Evolutionary conservation across 2,329 filamentous ascomycete species (phyloP), one percentile per base, ranked within the genome.

Genomic region (Colletotrichum truncatum): DNA sequence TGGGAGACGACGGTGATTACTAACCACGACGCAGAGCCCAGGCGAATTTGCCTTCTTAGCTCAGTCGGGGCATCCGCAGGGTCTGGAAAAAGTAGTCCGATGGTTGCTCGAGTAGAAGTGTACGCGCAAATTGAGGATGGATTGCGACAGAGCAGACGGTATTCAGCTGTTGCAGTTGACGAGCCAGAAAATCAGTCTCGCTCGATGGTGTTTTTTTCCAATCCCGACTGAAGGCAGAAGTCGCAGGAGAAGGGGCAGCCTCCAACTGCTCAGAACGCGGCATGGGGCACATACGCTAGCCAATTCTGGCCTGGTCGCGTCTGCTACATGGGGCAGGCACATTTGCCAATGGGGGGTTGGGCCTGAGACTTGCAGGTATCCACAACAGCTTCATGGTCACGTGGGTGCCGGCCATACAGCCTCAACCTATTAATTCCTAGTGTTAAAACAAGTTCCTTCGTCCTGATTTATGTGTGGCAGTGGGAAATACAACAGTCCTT

Each of bases 1-100:
- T 34, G 53, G 54, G 38, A 51, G 28, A 49, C 60, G 34, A 45
- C 39, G 43, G 30, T 64, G 41, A 64, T 64, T 64, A 64, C 41
- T 36, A 64, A 64, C 34, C 60, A 64, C 60, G 60, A 64, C 43
- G 54, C 60, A 64, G 60, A 59, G 54, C 60, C 54, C 60, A 51
- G 60, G 45, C 54, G 34, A 16, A 28, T 64, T 64, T 64, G 60
- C 60, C 60, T 64, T 45, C 49, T 49, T 30, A 51, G 54, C 54
- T 48, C 54, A 34, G 60, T 43, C 34, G 54, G 36, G 39, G 60
- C 60, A 64, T 64, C 56, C 58, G 58, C 51, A 23, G 28, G 16
- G 36, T 14, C 6, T 25, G 32, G 32, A 34, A 25, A 32, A 12
- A 18, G 39, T 34, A 46, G n/a, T 18, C 48, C 38, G 32, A 38